Percentiles rank a stretch among this genome's conserved stretches.
These are phyloP conservation scores for Scheffersomyces parashehatae DNA, from an alignment of 1,139 yeast species.

Conservation along the genomic window DNA sequence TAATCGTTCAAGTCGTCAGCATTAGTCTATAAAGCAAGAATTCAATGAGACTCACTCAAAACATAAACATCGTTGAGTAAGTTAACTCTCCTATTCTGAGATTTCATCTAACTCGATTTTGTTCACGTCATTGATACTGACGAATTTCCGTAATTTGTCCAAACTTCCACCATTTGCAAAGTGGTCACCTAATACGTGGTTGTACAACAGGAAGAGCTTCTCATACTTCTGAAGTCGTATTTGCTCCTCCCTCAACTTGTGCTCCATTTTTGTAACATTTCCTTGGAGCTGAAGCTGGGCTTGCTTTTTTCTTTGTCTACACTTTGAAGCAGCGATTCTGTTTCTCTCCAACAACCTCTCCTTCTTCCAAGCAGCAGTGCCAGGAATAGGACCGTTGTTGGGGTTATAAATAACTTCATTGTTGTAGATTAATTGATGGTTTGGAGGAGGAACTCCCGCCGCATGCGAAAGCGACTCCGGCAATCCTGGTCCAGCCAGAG, in stretches of 20 bases:
- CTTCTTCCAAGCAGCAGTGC: conserved; percentile 78
- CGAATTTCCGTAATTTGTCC: neutral
- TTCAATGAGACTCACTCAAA: too few relatives aligned
- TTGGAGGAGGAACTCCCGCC: conserved; percentile 55
- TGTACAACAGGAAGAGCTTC: neutral
- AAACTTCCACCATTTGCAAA: neutral
- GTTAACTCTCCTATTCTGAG: neutral
- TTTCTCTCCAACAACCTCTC: conserved; percentile 69
- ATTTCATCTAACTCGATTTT: neutral
- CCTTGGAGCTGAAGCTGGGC: conserved; percentile 66
- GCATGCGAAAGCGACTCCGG: conserved; percentile 9
- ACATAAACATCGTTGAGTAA: too few relatives aligned
- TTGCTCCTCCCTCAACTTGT: neutral
- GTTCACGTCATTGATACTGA: neutral
- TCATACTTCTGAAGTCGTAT: neutral
- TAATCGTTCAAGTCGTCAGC: too few relatives aligned
- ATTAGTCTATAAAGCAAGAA: too few relatives aligned
- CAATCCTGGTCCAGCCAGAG: neutral
- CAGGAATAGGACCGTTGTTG: conserved; percentile 68
- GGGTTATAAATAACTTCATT: conserved; percentile 67
- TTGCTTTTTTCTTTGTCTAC: conserved; percentile 73
- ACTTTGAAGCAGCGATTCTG: conserved; percentile 73
- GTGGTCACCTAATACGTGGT: neutral
- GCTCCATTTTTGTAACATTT: conserved; percentile 42
- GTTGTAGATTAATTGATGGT: conserved; percentile 55